Percentiles rank a stretch among this genome's conserved stretches.
Conservation (phyloP, 1,139 yeast genomes). For the Lodderomyces elongisporus region DNA sequence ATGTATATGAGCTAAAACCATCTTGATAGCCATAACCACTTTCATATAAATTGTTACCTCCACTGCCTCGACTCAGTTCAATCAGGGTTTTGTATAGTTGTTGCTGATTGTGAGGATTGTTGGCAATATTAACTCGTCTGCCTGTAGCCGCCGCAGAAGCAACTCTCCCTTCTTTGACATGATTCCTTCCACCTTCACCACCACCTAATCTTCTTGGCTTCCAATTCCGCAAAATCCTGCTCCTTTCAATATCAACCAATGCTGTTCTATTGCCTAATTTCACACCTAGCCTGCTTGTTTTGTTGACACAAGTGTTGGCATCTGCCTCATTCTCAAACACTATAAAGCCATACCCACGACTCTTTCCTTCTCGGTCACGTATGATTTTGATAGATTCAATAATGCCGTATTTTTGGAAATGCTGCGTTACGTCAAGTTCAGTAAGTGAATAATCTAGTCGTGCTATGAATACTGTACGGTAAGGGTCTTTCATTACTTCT, state of each 20-base stretch:
- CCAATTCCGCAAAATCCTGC: slow-evolving; percentile 73
- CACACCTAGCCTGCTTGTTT: slow-evolving; percentile 51
- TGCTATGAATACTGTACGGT: slow-evolving; percentile 70
- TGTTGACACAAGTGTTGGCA: slow-evolving; percentile 55
- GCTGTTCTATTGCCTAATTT: slow-evolving; percentile 40
- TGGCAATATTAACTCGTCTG: slow-evolving; percentile 23
- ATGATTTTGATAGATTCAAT: slow-evolving; percentile 68
- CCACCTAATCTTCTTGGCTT: slow-evolving; percentile 71
- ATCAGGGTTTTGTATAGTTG: not conserved
- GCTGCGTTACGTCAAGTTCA: slow-evolving; percentile 64
- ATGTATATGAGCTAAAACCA: not conserved
- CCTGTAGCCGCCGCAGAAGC: slow-evolving; percentile 54
- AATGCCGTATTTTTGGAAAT: slow-evolving; percentile 62
- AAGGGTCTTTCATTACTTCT: slow-evolving; percentile 63
- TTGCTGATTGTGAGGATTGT: slow-evolving; percentile 9
- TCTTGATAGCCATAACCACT: not conserved
- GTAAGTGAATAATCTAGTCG: slow-evolving; percentile 62
- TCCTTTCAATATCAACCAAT: slow-evolving; percentile 80
- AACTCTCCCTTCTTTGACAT: slow-evolving; percentile 32
- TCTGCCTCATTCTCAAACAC: slow-evolving; percentile 59
- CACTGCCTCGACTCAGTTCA: not conserved
- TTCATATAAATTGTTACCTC: not conserved
- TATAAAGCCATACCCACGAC: slow-evolving; percentile 83
- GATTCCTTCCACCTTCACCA: slow-evolving; percentile 60
- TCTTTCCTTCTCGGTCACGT: slow-evolving; percentile 49